A percentile compares a stretch with the other conserved stretches of the same genome.
These are phyloP conservation scores for Immersiporthe knoxdaviesiana DNA, from an alignment of 2,329 filamentous ascomycete genomes.

Conservation along the genomic window DNA sequence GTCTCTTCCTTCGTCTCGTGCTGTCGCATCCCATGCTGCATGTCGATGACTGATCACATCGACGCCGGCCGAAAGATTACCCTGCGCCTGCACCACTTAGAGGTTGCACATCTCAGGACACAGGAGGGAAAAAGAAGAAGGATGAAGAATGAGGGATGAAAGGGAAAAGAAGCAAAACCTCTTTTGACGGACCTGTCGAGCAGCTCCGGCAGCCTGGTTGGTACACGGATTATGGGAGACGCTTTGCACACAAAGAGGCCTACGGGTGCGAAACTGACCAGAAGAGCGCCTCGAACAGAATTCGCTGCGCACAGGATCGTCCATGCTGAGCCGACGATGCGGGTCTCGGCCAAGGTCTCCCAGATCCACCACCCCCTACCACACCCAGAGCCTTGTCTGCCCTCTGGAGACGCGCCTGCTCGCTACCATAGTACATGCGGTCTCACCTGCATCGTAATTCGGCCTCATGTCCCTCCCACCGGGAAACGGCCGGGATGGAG, in stretches of 20 bases:
- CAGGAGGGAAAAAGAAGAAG: too few relatives aligned
- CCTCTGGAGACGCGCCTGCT: background rate
- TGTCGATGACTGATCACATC: background rate
- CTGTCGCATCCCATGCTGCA: background rate
- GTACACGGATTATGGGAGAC: background rate
- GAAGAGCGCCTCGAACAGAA: background rate
- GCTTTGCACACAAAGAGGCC: background rate
- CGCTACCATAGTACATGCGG: background rate
- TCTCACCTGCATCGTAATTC: background rate
- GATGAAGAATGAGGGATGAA: too few relatives aligned
- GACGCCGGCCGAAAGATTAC: background rate
- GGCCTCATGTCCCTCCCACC: background rate
- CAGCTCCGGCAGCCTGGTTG: background rate
- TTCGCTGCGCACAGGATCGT: background rate
- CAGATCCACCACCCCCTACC: conserved; percentile 4
- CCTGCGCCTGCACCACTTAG: background rate
- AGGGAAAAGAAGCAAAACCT: too few relatives aligned
- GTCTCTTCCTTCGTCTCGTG: background rate
- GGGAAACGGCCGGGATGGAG: background rate
- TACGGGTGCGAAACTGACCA: background rate
- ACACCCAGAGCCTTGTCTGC: background rate
- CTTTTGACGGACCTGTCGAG: background rate
- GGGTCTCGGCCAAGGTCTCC: background rate
- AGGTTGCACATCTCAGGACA: background rate
- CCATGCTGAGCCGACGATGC: background rate